Base-by-base conservation (phyloP, 441 rosid species). In the Adansonia madagascariensis region DNA sequence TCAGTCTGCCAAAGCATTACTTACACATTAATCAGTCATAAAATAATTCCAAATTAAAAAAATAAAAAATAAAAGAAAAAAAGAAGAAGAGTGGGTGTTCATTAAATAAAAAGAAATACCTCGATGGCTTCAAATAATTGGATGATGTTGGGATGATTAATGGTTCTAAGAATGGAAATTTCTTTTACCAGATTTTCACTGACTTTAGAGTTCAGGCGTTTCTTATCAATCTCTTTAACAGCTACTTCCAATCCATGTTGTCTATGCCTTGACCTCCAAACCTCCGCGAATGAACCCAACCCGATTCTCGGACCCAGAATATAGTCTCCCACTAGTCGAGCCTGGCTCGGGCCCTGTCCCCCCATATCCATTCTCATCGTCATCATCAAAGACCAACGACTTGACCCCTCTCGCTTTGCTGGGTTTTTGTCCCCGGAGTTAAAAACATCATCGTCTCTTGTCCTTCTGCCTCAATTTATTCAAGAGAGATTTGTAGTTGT, bases 221-320 rank as follows among this genome's bases (percentile, higher is more conserved):
- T 89, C 85, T 86, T 90, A 67, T 93, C 94, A 84, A 91, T 91
- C 87, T 90, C 98, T 78, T 91, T 93, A 0, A 93, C 85, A 0
- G 95, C 98, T 15, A 91, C 93, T 79, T 88, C 84, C 20, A 64
- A 53, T 78, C 92, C 92, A 12, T 85, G 80, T 0, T 69, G 79
- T 59, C 94, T 88, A 78, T 93, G 94, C 43, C 78, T 83, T 3
- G 94, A 80, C 64, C 65, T 75, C 95, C 95, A 90, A 65, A 93
- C 98, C 67, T 86, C 91, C 3, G 95, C 97, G 78, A 87, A 93
- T 49, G 98, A 90, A 74, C 97, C 98, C 27, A 82, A 86, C 82
- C 97, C 98, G 77, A 91, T 84, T 81, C 75, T 88, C 12, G 85
- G 89, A 4, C 98, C 98, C 60, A 93, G 85, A 74, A 82, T 79